Conservation (phyloP, 495 filamentous ascomycete species). For the Neurospora intermedia region DNA sequence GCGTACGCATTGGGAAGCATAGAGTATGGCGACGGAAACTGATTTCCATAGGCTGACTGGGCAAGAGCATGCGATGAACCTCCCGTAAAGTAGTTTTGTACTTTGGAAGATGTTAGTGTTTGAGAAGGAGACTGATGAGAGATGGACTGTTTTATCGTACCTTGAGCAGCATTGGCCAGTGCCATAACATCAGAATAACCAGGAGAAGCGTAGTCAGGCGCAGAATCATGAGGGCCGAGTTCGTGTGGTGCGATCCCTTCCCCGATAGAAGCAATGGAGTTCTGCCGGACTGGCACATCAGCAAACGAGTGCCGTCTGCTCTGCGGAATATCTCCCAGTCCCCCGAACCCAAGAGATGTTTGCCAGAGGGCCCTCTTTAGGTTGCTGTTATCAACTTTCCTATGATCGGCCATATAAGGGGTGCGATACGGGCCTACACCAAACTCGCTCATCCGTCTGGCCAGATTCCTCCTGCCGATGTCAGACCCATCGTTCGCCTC, state of each 20-base stretch:
- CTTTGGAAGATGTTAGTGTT: conserved; percentile 24
- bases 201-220: conserved; percentile 7
- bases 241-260: conserved; percentile 41
- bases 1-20: conserved; percentile 45
- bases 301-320: conserved; percentile 96
- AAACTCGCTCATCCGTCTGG: conserved; percentile 53
- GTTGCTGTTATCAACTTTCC: conserved; percentile 58
- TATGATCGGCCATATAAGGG: conserved; percentile 54
- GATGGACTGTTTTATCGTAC: not conserved
- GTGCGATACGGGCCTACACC: conserved; percentile 44
- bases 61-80: conserved; percentile 29
- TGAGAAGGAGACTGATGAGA: not conserved
- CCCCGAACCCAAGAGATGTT: conserved; percentile 70
- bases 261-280: conserved; percentile 53
- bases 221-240: conserved; percentile 26
- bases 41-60: conserved; percentile 27
- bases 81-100: conserved; percentile 39
- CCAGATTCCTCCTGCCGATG: conserved; percentile 41
- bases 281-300: conserved; percentile 58
- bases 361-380: conserved; percentile 76
- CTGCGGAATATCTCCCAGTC: conserved; percentile 60
- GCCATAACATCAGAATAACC: not conserved
- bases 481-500: conserved; percentile 51
- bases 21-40: conserved; percentile 29
- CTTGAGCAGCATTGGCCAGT: not conserved